A percentile compares a stretch with the other conserved stretches of the same genome.
phyloP scores from a whole-genome alignment of 1,284 basidiomycete genomes.

The Tylopilus sp. region DNA sequence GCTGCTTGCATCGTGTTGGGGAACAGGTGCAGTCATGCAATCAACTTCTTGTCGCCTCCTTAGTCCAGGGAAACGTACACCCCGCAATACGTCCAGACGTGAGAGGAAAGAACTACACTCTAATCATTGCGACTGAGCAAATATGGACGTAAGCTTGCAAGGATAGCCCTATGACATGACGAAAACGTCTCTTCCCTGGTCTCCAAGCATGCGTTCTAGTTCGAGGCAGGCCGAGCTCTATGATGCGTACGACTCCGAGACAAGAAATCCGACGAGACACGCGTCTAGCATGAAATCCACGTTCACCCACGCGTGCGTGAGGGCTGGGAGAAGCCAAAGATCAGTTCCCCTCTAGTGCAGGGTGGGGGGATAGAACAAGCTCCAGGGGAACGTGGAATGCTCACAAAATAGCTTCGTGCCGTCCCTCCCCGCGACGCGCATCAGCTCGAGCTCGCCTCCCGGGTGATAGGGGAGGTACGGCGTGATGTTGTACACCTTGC shows the following conservation, averaged over 20 bases:
- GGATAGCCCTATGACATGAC: conserved; percentile 20
- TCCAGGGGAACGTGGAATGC: conserved; percentile 15
- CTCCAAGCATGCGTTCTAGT: neutral
- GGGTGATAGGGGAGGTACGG: conserved; percentile 92
- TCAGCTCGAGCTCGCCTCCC: conserved; percentile 89
- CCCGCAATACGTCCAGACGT: no score
- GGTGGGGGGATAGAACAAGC: neutral
- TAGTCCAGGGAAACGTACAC: no score
- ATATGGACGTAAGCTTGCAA: neutral
- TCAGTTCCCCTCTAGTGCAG: conserved; percentile 1
- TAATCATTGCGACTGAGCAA: neutral
- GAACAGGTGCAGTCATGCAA: neutral
- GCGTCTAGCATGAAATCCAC: conserved; percentile 90
- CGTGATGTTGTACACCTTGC: conserved; percentile 97
- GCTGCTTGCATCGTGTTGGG: neutral
- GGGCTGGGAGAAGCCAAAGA: conserved; percentile 14
- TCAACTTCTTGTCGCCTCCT: neutral
- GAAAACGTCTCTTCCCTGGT: neutral
- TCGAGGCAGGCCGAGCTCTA: conserved; percentile 15
- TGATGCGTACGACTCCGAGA: conserved; percentile 53
- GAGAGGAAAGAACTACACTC: neutral
- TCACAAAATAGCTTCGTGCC: conserved; percentile 92
- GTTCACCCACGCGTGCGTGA: conserved; percentile 85
- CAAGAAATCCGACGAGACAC: conserved; percentile 86
- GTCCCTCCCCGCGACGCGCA: conserved; percentile 95